Evolutionary conservation across 331 rosid genomes (phyloP), one percentile per base, ranked within the genome.

Genomic region (Rosa hybrid): DNA sequence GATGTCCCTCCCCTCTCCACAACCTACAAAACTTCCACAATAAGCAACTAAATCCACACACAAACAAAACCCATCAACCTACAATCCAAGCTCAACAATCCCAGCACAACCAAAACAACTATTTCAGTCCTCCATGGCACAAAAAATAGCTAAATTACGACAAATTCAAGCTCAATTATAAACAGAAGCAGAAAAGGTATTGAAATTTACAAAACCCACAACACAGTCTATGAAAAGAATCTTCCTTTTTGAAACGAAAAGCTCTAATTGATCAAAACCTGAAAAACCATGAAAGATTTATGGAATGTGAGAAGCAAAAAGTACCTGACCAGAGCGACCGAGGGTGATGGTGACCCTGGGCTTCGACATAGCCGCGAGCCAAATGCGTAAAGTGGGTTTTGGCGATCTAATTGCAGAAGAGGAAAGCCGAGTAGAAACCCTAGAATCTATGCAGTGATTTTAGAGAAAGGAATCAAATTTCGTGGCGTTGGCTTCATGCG

Each of bases 241-340:
- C 34, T 42, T 51, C 1, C 50, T 2, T 14, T 4, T 7, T 57
- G 18, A 4, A 51, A 5, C 2, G 6, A 51, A 51, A 51, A 51
- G 14, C 13, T 63, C 42, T 63, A 0, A 63, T 12, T 12, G 68
- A 63, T 60, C 38, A 8, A 21, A 20, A 63, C 7, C 39, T 73
- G 64, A 73, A 30, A 4, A 50, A 3, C 16, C 16, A 34, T 34
- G 39, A 34, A 34, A 50, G 17, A 25, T 8, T 17, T 6, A 38
- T 20, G 57, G 39, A 30, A 23, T 34, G 41, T 14, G 25, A 68
- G 12, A 21, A 10, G 9, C 9, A 62, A 13, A 48, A 0, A 48
- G n/a, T 74, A 90, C 94, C 94, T 88, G 94, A 78, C 91, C 90
- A 54, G 87, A 25, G 77, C 84, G 90, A 4, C 91, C 94, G 30